Conservation (phyloP, 2,329 filamentous ascomycete genomes). For the Talaromyces sp. region DNA sequence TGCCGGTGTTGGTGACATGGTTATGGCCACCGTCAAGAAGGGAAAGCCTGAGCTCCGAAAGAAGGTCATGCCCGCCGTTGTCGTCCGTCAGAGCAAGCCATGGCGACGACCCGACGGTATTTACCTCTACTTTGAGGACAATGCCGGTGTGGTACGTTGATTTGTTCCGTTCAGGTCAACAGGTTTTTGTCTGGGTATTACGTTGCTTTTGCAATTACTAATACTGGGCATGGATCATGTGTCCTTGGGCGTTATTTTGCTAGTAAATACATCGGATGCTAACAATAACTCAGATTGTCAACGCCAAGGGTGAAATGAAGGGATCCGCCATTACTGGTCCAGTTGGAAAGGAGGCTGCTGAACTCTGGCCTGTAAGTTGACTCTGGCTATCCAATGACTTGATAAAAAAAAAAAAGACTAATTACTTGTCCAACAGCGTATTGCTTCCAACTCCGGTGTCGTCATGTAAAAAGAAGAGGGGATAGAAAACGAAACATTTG, state of each 20-base stretch:
- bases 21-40: constrained; percentile 99
- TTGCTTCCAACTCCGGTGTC: constrained; percentile 99
- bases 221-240: not conserved
- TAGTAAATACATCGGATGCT: not conserved
- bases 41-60: constrained; percentile 99
- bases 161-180: not conserved
- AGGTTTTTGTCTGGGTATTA: not conserved
- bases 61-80: constrained; percentile 99
- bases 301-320: constrained; percentile 99
- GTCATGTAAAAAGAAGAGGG: constrained; percentile 80
- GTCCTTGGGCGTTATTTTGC: not conserved
- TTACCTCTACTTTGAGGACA: constrained; percentile 99
- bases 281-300: constrained; percentile 71
- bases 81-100: constrained; percentile 98
- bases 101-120: constrained; percentile 98
- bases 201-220: not conserved
- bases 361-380: constrained; percentile 89
- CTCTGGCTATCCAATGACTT: not conserved
- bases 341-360: constrained; percentile 98
- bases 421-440: constrained; percentile 60
- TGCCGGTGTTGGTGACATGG: constrained; percentile 98
- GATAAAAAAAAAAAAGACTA: not conserved
- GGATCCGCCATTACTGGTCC: constrained; percentile 98
- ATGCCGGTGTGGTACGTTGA: constrained; percentile 88
- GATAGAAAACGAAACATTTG: constrained; percentile 8